These are phyloP conservation scores for Suhomyces anneliseae DNA, from an alignment of 1,139 yeast species.

Conservation along the genomic window DNA sequence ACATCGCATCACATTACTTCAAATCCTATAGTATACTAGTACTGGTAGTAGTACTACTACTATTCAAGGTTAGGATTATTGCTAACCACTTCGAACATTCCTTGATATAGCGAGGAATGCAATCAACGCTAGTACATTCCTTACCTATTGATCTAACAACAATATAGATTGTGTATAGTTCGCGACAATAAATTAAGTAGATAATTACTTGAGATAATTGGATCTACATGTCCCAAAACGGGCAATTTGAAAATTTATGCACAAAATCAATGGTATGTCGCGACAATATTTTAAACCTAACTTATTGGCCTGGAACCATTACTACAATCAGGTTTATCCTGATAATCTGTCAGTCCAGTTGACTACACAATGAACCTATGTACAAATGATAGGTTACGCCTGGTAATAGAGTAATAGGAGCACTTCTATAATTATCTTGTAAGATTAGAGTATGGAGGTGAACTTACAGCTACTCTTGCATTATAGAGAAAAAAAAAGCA, in stretches of 20 bases:
- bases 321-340: background rate
- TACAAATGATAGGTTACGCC: background rate
- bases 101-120: no score
- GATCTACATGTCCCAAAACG: background rate
- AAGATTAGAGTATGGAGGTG: background rate
- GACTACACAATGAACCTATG: background rate
- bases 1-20: no score
- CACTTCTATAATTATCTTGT: background rate
- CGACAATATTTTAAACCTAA: background rate
- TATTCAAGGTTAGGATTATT: no score
- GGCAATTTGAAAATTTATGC: background rate
- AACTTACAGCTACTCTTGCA: no score
- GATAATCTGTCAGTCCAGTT: no score
- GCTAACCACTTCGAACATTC: no score
- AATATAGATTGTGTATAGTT: background rate
- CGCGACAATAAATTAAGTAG: background rate
- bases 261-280: background rate
- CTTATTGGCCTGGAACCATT: background rate
- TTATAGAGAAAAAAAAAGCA: no score
- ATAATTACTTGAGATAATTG: background rate
- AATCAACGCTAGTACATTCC: background rate
- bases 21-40: no score
- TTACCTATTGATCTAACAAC: background rate
- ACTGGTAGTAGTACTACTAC: no score
- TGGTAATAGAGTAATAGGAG: background rate